Conservation (phyloP, 768 basidiomycete genomes). For the Tulasnella sp. region DNA sequence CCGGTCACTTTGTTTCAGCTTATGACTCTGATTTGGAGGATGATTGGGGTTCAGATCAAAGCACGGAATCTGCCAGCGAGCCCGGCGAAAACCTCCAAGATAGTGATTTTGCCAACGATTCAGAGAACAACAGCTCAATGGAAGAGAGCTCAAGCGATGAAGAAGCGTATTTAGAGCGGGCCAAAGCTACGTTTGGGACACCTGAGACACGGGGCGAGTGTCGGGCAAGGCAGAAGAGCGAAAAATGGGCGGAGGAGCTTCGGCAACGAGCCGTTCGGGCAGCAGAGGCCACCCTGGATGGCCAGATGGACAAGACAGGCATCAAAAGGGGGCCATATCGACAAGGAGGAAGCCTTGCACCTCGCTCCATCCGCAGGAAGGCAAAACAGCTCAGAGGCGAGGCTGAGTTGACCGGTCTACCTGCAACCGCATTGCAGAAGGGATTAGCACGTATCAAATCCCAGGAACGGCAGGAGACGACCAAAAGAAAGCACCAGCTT, state of each 20-base stretch:
- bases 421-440: not conserved
- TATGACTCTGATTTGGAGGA: not conserved
- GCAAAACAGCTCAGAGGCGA: too few species aligned
- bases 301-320: not conserved
- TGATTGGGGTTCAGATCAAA: not conserved
- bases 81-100: not conserved
- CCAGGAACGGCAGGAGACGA: not conserved
- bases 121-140: not conserved
- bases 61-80: not conserved
- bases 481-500: not conserved
- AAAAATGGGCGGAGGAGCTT: not conserved
- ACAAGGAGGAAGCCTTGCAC: not conserved
- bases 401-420: too few species aligned
- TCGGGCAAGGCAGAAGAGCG: not conserved
- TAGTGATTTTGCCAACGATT: not conserved
- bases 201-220: not conserved
- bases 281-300: not conserved
- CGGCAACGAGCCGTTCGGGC: not conserved
- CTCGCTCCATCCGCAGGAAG: not conserved
- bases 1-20: not conserved
- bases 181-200: not conserved
- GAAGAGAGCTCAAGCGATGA: not conserved
- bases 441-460: not conserved
- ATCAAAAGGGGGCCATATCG: not conserved
- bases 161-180: not conserved